Conservation (phyloP, 768 basidiomycete genomes). For the Grammothele lineata region DNA sequence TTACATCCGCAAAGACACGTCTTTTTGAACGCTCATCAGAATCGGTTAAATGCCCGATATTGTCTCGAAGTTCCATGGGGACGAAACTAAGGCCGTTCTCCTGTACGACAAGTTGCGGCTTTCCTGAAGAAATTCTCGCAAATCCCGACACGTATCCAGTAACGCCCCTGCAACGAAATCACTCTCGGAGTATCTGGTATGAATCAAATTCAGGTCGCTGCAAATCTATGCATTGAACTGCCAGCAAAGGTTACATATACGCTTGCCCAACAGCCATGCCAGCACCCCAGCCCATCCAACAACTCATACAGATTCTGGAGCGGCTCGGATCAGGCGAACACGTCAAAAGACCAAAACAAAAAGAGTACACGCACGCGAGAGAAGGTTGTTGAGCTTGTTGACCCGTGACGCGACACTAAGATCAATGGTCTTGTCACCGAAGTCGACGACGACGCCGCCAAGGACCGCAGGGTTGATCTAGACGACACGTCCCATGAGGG, state of each 20-base stretch:
- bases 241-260: neutral
- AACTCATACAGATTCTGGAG: conserved; percentile 14
- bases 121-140: no score
- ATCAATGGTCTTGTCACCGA: conserved; percentile 98
- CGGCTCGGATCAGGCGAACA: neutral
- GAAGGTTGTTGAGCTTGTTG: conserved; percentile 87
- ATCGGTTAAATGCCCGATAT: no score
- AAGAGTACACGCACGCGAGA: conserved; percentile 84
- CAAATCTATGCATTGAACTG: conserved; percentile 13
- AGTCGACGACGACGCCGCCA: conserved; percentile 92
- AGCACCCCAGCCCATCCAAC: neutral
- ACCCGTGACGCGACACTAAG: conserved; percentile 91
- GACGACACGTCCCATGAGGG: neutral
- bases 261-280: neutral
- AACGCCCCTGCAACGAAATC: no score
- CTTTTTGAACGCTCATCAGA: no score
- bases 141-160: no score
- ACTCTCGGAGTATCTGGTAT: no score
- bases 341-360: no score
- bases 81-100: no score
- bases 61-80: no score
- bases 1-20: no score
- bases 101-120: no score
- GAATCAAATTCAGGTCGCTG: no score
- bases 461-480: conserved; percentile 91